Conservation (phyloP, 1,139 yeast genomes). For the Yamadazyma triangularis region DNA sequence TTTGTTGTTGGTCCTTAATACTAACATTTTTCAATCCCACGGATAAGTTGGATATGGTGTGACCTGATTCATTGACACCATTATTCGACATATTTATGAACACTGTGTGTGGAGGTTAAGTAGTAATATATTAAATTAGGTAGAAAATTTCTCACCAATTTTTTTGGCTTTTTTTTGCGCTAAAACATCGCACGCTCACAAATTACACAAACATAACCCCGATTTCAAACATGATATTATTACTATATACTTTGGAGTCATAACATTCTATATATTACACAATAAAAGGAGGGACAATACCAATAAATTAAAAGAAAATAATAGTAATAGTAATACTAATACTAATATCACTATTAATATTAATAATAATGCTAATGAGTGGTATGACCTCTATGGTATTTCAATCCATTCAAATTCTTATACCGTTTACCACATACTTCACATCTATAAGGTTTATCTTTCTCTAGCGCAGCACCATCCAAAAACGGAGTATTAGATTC, state of each 20-base stretch:
- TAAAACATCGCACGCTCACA: too few species aligned
- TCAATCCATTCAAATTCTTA: conserved; percentile 92
- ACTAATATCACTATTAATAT: too few species aligned
- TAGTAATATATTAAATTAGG: not conserved
- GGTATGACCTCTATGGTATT: conserved; percentile 96
- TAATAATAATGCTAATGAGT: conserved; percentile 55
- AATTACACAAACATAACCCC: too few species aligned
- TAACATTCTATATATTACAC: not conserved
- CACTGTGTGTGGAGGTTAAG: too few species aligned
- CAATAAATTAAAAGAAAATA: too few species aligned
- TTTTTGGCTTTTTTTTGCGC: too few species aligned
- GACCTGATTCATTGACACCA: not conserved
- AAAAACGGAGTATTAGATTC: conserved; percentile 86
- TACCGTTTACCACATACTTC: conserved; percentile 97
- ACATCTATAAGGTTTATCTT: conserved; percentile 97
- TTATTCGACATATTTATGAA: not conserved
- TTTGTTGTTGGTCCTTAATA: conserved; percentile 39
- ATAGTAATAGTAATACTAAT: too few species aligned
- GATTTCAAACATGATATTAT: too few species aligned
- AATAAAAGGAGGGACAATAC: not conserved
- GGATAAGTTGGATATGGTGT: conserved; percentile 41
- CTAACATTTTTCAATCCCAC: conserved; percentile 48
- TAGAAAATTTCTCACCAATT: not conserved
- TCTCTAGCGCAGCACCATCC: conserved; percentile 90
- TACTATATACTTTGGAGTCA: not conserved